Conservation (phyloP, 192 early-diverging fungal species). For the Gonapodya prolifera region DNA sequence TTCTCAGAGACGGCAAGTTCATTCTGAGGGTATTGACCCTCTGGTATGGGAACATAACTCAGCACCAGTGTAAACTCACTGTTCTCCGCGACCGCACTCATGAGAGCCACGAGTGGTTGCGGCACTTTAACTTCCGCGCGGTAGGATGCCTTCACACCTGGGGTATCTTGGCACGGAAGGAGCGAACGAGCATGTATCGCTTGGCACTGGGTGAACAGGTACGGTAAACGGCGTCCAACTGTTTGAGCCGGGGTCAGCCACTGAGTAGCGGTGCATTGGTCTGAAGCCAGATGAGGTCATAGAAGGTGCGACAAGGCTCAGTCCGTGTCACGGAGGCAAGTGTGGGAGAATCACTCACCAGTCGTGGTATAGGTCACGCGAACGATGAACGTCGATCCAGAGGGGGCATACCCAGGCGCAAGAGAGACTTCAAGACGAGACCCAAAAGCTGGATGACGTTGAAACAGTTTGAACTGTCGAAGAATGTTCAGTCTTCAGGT, state of each 20-base stretch:
- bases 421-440: neutral
- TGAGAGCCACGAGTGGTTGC: conserved; percentile 69
- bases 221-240: conserved; percentile 82
- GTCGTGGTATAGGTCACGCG: neutral
- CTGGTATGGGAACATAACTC: too few relatives aligned
- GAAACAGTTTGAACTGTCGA: neutral
- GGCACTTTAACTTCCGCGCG: conserved; percentile 69
- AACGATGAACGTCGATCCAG: neutral
- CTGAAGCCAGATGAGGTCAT: too few relatives aligned
- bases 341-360: too few relatives aligned
- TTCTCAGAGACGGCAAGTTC: too few relatives aligned
- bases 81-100: conserved; percentile 74
- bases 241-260: conserved; percentile 89
- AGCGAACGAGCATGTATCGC: conserved; percentile 86
- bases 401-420: neutral
- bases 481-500: too few relatives aligned
- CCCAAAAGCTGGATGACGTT: neutral
- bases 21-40: neutral
- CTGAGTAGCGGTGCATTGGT: conserved; percentile 74
- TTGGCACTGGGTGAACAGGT: conserved; percentile 96
- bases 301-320: too few relatives aligned
- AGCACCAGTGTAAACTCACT: too few relatives aligned
- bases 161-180: conserved; percentile 81
- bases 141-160: conserved; percentile 78
- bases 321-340: too few relatives aligned